Conservation (phyloP, 1,284 basidiomycete species). For the Exobasidium rhododendri region DNA sequence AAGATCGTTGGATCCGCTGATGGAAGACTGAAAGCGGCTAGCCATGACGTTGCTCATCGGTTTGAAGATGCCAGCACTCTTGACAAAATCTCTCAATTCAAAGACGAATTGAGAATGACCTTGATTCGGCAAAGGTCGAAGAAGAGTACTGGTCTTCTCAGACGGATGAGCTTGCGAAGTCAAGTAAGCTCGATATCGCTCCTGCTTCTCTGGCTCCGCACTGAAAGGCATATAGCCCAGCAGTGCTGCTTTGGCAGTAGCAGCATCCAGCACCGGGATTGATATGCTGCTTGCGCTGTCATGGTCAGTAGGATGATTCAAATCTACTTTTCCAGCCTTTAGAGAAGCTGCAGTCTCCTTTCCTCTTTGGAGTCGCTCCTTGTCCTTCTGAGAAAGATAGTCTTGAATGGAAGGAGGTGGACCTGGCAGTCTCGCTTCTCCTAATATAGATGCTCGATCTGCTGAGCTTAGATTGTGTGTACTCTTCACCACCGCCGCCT, state of each 20-base stretch:
- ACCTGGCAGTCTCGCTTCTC: conserved; percentile 70
- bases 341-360: conserved; percentile 52
- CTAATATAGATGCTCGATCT: conserved; percentile 76
- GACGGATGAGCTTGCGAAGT: conserved; percentile 61
- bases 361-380: conserved; percentile 73
- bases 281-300: background rate
- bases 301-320: background rate
- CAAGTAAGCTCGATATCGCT: conserved; percentile 79
- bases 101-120: conserved; percentile 67
- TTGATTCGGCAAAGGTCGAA: background rate
- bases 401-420: conserved; percentile 81
- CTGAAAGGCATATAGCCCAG: conserved; percentile 86
- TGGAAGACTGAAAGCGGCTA: conserved; percentile 71
- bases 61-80: conserved; percentile 83
- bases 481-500: conserved; percentile 7
- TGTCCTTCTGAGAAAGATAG: conserved; percentile 84
- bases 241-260: conserved; percentile 79
- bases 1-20: conserved; percentile 48
- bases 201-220: conserved; percentile 72
- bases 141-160: background rate
- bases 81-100: conserved; percentile 80
- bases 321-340: background rate
- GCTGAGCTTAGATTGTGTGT: conserved; percentile 1
- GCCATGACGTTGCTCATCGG: conserved; percentile 91
- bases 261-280: conserved; percentile 65